Percentiles rank a stretch among this genome's conserved stretches.
These are phyloP conservation scores for Zygoascus flipseniorum DNA, from an alignment of 805 yeast species.

Conservation along the genomic window DNA sequence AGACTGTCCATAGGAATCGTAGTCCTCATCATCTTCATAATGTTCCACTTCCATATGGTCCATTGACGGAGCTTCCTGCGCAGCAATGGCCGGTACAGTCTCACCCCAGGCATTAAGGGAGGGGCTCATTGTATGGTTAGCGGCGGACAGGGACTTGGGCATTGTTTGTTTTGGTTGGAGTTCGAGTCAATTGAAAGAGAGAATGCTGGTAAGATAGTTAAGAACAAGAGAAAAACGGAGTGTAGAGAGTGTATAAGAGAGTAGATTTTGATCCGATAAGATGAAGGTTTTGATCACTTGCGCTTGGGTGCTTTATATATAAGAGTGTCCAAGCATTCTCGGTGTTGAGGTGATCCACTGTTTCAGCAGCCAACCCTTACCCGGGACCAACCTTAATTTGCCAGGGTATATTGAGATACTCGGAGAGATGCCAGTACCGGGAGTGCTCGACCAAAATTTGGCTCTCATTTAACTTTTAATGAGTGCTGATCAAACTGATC, in stretches of 20 bases:
- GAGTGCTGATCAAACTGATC: not conserved
- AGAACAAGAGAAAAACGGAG: too few species aligned
- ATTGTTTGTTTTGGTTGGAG: too few species aligned
- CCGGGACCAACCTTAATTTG: not conserved
- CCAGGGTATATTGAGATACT: not conserved
- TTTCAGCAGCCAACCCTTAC: not conserved
- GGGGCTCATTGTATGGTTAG: not conserved
- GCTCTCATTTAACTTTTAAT: not conserved
- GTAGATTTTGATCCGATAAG: too few species aligned
- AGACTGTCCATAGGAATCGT: not conserved
- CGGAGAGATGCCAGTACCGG: not conserved
- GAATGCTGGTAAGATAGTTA: too few species aligned
- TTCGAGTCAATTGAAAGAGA: too few species aligned
- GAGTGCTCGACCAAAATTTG: not conserved
- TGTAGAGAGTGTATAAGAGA: too few species aligned
- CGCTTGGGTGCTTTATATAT: too few species aligned
- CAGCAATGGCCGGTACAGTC: not conserved
- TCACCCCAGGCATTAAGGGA: not conserved
- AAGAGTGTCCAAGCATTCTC: too few species aligned
- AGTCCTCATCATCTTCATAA: not conserved
- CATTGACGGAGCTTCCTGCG: not conserved
- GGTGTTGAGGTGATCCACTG: not conserved
- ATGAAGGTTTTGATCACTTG: too few species aligned
- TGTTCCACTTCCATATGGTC: not conserved
- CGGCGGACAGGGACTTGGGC: too few species aligned